Conservation (phyloP, 805 yeast genomes). For the Candida patagonica region DNA sequence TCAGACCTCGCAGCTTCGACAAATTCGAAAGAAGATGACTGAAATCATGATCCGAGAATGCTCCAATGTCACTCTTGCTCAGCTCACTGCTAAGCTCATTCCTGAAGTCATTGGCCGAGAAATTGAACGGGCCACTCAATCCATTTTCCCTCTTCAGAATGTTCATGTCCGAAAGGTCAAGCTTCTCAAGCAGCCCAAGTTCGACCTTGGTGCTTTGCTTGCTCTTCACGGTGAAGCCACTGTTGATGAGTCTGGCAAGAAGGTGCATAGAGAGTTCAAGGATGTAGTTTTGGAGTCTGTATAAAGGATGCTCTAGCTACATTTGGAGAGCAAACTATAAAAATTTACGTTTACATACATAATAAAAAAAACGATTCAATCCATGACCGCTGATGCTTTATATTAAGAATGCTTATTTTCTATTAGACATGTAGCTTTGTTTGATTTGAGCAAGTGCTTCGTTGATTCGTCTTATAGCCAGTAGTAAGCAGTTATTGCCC, state of each 20-base stretch:
- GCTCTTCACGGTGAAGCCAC: slow-evolving; percentile 96
- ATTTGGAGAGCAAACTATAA: not conserved
- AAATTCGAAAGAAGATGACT: slow-evolving; percentile 91
- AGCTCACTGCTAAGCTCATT: slow-evolving; percentile 92
- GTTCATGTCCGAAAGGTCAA: slow-evolving; percentile 98
- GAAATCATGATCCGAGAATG: slow-evolving; percentile 97
- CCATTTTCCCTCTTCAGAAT: slow-evolving; percentile 96
- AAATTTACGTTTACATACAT: slow-evolving; percentile 2
- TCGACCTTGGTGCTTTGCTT: slow-evolving; percentile 92
- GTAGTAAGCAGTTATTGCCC: too few species aligned
- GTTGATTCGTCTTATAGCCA: too few species aligned
- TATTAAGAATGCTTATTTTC: too few species aligned
- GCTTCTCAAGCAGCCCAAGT: slow-evolving; percentile 97
- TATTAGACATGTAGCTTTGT: too few species aligned
- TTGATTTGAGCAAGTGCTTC: too few species aligned
- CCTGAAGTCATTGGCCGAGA: slow-evolving; percentile 99
- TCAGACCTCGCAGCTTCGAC: slow-evolving; percentile 94
- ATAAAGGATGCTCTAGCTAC: slow-evolving; percentile 36
- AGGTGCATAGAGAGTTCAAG: slow-evolving; percentile 90
- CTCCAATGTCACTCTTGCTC: slow-evolving; percentile 88
- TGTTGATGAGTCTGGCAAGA: slow-evolving; percentile 95
- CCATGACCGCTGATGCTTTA: too few species aligned
- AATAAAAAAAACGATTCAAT: not conserved
- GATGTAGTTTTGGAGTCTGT: slow-evolving; percentile 97
- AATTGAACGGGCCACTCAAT: slow-evolving; percentile 91